Evolutionary conservation across 371 early-diverging fungal genomes (phyloP).

Genomic region (Choanephora cucurbitarum): DNA sequence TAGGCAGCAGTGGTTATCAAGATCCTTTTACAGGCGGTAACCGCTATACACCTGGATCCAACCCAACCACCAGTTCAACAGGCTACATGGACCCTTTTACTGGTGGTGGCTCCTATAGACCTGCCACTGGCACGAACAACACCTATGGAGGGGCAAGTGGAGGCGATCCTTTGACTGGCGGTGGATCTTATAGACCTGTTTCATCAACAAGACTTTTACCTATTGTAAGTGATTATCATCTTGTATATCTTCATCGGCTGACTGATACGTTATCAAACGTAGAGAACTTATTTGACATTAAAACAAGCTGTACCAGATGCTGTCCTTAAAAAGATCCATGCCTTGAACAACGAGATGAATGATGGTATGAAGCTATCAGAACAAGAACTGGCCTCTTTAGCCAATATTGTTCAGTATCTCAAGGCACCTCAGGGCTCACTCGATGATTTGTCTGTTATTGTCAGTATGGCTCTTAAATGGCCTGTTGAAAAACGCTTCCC

Average conservation of each 20-base stretch:
- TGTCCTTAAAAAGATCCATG: conserved; percentile 70
- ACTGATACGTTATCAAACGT: too few species aligned
- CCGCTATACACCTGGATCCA: conserved; percentile 51
- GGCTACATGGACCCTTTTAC: conserved; percentile 39
- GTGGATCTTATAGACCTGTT: conserved; percentile 19
- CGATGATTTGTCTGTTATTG: conserved; percentile 23
- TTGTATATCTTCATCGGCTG: too few species aligned
- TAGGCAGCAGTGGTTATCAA: conserved; percentile 51
- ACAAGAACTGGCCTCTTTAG: conserved; percentile 40
- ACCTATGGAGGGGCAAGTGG: too few species aligned
- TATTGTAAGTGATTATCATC: conserved; percentile 16
- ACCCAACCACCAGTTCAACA: conserved; percentile 8
- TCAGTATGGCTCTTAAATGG: conserved; percentile 58
- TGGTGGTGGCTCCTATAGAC: conserved; percentile 23
- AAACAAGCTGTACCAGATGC: conserved; percentile 74
- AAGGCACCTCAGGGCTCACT: conserved; percentile 30
- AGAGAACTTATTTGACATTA: conserved; percentile 63
- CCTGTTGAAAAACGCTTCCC: conserved; percentile 76
- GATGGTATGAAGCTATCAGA: conserved; percentile 27
- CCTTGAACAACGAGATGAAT: conserved; percentile 58
- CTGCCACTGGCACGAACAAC: conserved; percentile 11
- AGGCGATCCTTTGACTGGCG: conserved; percentile 45
- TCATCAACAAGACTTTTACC: conserved; percentile 24
- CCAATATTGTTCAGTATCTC: conserved; percentile 38
- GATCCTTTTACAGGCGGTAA: conserved; percentile 75